These are phyloP conservation scores for Panaeolus papilionaceus DNA, from an alignment of 768 basidiomycete genomes.

Conservation along the genomic window DNA sequence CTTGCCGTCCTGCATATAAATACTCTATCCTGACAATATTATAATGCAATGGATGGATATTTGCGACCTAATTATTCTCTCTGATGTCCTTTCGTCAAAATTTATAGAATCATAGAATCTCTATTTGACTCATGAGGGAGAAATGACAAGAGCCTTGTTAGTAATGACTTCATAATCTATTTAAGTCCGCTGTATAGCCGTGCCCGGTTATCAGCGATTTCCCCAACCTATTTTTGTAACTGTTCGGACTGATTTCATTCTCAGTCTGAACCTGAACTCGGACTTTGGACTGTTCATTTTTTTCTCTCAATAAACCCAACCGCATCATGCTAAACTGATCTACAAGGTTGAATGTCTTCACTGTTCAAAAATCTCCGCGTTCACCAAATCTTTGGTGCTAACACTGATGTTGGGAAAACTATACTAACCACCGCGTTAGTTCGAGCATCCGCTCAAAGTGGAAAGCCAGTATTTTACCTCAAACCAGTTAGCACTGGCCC, in stretches of 20 bases:
- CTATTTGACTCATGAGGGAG: no score
- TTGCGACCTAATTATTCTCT: no score
- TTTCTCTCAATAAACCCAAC: neutral
- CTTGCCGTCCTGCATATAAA: neutral
- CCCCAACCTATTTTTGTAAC: constrained; percentile 9
- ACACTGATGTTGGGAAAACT: constrained; percentile 97
- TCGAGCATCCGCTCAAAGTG: constrained; percentile 69
- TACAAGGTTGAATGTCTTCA: constrained; percentile 62
- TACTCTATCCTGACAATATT: neutral
- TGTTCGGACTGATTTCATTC: neutral
- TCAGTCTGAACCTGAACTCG: neutral
- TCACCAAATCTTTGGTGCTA: constrained; percentile 94
- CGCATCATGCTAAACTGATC: constrained; percentile 8
- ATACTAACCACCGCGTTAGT: constrained; percentile 86
- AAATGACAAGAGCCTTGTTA: no score
- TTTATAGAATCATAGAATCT: no score
- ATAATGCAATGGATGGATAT: neutral
- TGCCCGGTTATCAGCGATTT: constrained; percentile 9
- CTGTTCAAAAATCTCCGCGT: constrained; percentile 87
- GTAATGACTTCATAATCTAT: no score
- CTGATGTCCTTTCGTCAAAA: no score
- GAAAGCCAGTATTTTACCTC: constrained; percentile 66
- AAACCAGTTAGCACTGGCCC: constrained; percentile 95
- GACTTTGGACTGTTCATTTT: neutral
- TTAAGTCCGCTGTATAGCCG: constrained; percentile 14